Conservation (phyloP, 1,284 basidiomycete genomes). For the Somion occarium region DNA sequence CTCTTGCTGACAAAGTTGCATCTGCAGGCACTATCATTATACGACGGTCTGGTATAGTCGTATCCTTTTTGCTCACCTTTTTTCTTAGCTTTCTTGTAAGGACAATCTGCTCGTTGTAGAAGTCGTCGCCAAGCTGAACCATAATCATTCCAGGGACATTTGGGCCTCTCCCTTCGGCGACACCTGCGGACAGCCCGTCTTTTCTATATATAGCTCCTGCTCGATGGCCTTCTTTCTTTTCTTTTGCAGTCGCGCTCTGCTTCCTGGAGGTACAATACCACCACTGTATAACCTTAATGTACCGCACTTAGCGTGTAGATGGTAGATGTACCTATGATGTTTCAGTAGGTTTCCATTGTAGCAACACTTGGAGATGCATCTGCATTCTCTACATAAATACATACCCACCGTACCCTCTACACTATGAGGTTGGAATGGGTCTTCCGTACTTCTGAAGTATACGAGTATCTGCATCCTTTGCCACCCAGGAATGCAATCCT, state of each 20-base stretch:
- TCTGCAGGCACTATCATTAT: slow-evolving; percentile 68
- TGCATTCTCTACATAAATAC: not conserved
- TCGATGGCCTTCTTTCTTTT: not conserved
- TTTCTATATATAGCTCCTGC: no score
- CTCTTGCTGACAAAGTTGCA: slow-evolving; percentile 2
- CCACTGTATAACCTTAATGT: not conserved
- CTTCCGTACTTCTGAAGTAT: slow-evolving; percentile 74
- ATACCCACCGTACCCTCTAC: not conserved
- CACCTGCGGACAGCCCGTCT: not conserved
- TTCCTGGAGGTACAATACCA: not conserved
- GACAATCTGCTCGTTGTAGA: not conserved
- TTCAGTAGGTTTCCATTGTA: not conserved
- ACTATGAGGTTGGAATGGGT: not conserved
- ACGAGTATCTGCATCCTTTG: slow-evolving; percentile 73
- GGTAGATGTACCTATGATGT: not conserved
- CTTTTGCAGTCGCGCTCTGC: not conserved
- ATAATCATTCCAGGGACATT: not conserved
- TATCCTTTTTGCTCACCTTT: not conserved
- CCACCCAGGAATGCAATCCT: slow-evolving; percentile 79
- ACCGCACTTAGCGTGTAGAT: slow-evolving; percentile 3
- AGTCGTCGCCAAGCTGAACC: not conserved
- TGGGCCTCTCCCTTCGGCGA: not conserved
- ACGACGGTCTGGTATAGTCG: slow-evolving; percentile 67
- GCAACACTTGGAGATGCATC: not conserved
- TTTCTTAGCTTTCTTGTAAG: slow-evolving; percentile 1